phyloP scores from a whole-genome alignment of 345 rosid genomes.

The Eucalyptus marginata region DNA sequence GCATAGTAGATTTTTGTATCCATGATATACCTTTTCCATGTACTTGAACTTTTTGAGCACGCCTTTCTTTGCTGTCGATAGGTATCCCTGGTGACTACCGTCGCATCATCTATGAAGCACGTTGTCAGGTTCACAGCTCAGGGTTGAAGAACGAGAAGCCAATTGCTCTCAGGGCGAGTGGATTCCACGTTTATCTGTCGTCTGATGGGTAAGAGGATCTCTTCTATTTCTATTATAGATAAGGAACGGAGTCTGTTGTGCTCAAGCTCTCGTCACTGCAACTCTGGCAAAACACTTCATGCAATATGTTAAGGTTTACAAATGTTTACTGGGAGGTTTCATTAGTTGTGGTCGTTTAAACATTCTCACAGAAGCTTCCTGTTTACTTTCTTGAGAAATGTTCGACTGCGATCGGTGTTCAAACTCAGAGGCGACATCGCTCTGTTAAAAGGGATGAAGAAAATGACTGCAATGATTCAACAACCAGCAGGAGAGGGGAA shows the following conservation, averaged over 20 bases:
- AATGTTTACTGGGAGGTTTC: not conserved
- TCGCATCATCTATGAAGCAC: not conserved
- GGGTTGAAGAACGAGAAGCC: not conserved
- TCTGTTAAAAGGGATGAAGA: not conserved
- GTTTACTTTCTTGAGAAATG: not conserved
- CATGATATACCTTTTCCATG: not conserved
- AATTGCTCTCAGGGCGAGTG: not conserved
- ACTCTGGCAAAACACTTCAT: accelerated
- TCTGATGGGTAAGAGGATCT: not conserved
- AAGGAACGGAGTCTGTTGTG: not conserved
- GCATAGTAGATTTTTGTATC: not conserved
- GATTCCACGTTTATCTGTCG: not conserved
- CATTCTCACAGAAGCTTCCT: not conserved
- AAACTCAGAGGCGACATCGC: not conserved
- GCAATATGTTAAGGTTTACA: not conserved
- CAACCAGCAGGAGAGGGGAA: not conserved
- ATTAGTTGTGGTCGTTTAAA: not conserved
- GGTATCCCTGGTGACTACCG: not conserved
- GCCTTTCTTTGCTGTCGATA: accelerated
- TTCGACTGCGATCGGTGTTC: not conserved
- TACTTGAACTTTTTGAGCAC: not conserved
- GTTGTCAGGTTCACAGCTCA: not conserved
- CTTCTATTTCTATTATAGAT: not conserved
- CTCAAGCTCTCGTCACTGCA: not conserved
- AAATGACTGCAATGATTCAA: not conserved